Evolutionary conservation across 768 basidiomycete species (phyloP).

Genomic region (Auriscalpium microsporum): DNA sequence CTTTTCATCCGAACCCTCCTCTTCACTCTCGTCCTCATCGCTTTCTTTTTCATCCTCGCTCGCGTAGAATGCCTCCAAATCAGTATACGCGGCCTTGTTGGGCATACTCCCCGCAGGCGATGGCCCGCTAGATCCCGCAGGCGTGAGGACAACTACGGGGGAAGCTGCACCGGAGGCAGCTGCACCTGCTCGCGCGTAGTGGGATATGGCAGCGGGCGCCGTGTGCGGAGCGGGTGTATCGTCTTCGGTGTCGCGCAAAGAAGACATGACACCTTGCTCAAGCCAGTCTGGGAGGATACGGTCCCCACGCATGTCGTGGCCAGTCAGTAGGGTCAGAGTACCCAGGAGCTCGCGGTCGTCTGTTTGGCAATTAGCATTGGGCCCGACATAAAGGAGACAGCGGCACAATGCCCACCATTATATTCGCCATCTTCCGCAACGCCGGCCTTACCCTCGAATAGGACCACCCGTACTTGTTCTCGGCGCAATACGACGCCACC

Average conservation of each 20-base stretch:
- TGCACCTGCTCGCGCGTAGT: slow-evolving; percentile 23
- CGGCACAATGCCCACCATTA: slow-evolving; percentile 5
- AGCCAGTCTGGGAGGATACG: slow-evolving; percentile 75
- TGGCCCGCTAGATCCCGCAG: slow-evolving; percentile 29
- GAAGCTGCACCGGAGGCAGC: slow-evolving; percentile 25
- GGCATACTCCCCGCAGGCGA: slow-evolving; percentile 25
- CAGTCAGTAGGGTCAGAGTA: slow-evolving; percentile 54
- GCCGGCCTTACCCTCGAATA: slow-evolving; percentile 68
- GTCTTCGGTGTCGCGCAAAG: slow-evolving; percentile 61
- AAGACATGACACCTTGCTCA: slow-evolving; percentile 74
- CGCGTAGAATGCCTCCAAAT: slow-evolving; percentile 70
- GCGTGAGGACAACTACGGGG: slow-evolving; percentile 46
- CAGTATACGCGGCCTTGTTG: slow-evolving; percentile 37
- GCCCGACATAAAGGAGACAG: neutral
- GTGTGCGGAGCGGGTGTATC: slow-evolving; percentile 31
- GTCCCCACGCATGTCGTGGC: slow-evolving; percentile 44
- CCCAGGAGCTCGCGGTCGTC: slow-evolving; percentile 48
- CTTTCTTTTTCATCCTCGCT: slow-evolving; percentile 27
- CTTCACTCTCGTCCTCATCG: slow-evolving; percentile 17
- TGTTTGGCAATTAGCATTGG: neutral
- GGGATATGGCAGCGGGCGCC: slow-evolving; percentile 33
- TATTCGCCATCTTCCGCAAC: slow-evolving; percentile 26
- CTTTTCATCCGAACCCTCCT: slow-evolving; percentile 28
- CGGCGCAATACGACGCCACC: slow-evolving; percentile 71
- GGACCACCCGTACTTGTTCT: slow-evolving; percentile 73